These are phyloP conservation scores for Kwoniella bestiolae DNA, from an alignment of 768 basidiomycete genomes.

Conservation along the genomic window DNA sequence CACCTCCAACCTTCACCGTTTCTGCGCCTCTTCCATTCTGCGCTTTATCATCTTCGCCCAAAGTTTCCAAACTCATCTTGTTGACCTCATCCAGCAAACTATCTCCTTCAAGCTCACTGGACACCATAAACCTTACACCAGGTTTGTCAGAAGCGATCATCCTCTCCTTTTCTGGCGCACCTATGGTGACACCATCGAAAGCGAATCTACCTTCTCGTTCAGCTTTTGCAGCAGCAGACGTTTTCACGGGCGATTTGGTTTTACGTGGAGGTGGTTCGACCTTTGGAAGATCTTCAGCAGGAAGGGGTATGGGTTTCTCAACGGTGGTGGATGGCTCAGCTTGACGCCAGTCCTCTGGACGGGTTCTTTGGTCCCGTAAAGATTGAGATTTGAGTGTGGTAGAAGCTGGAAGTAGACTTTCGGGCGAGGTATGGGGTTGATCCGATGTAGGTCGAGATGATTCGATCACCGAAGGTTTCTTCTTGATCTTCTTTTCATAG, in stretches of 20 bases:
- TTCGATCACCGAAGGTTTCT: slow-evolving; percentile 21
- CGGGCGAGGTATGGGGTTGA: neutral
- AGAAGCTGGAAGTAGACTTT: slow-evolving; percentile 9
- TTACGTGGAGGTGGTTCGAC: slow-evolving; percentile 19
- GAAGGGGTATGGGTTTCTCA: neutral
- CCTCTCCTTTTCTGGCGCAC: slow-evolving; percentile 14
- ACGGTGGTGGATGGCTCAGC: neutral
- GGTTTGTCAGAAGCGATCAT: slow-evolving; percentile 30
- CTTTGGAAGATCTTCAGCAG: neutral
- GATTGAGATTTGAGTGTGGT: slow-evolving; percentile 21
- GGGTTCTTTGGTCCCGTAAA: slow-evolving; percentile 19
- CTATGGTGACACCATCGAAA: slow-evolving; percentile 18
- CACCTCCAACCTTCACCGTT: slow-evolving; percentile 18
- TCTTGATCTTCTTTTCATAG: slow-evolving; percentile 43
- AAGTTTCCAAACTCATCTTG: slow-evolving; percentile 54
- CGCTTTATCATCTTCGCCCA: slow-evolving; percentile 38
- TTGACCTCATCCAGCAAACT: slow-evolving; percentile 55
- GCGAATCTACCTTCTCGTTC: slow-evolving; percentile 27
- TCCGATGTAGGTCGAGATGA: neutral
- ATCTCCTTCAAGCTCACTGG: slow-evolving; percentile 54
- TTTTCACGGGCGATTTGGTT: slow-evolving; percentile 21
- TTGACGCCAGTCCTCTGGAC: slow-evolving; percentile 20
- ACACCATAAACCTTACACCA: slow-evolving; percentile 55
- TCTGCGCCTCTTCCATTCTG: slow-evolving; percentile 5
- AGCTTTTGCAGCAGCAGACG: slow-evolving; percentile 22